Evolutionary conservation across 106 monocot genomes (phyloP).

Genomic region (Iris macrosiphon): DNA sequence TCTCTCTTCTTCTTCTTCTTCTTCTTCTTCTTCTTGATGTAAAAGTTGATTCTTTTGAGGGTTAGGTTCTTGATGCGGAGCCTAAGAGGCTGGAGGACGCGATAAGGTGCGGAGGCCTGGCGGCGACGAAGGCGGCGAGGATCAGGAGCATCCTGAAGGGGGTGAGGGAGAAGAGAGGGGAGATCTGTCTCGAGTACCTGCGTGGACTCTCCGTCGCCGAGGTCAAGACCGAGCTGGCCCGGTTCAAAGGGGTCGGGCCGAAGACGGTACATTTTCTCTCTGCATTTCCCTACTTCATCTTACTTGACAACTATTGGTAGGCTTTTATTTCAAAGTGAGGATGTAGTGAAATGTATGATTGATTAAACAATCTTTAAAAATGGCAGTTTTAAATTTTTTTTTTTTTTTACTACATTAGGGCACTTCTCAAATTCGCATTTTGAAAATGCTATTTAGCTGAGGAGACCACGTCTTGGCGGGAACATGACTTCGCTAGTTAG

Average conservation of each 20-base stretch:
- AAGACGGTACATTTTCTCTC: slow-evolving; percentile 47
- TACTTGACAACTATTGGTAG: too few relatives aligned
- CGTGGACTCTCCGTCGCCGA: slow-evolving; percentile 39
- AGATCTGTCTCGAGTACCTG: slow-evolving; percentile 56
- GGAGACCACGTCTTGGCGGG: too few relatives aligned
- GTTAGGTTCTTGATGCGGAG: slow-evolving; percentile 56
- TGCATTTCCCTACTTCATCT: not conserved
- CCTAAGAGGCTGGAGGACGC: slow-evolving; percentile 38
- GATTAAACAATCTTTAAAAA: too few relatives aligned
- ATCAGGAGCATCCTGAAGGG: slow-evolving; percentile 46
- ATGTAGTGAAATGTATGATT: too few relatives aligned
- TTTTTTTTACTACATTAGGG: too few relatives aligned
- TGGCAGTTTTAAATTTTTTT: too few relatives aligned
- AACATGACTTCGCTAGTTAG: too few relatives aligned
- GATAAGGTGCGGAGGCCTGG: slow-evolving; percentile 70
- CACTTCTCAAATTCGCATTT: too few relatives aligned
- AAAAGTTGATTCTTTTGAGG: not conserved
- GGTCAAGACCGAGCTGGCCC: slow-evolving; percentile 68
- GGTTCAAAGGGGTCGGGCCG: slow-evolving; percentile 83
- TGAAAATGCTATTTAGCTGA: too few relatives aligned
- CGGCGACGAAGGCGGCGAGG: slow-evolving; percentile 55
- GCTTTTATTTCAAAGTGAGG: too few relatives aligned
- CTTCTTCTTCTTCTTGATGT: not conserved
- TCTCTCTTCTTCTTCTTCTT: not conserved
- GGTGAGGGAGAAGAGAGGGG: slow-evolving; percentile 42